Evolutionary conservation across 192 early-diverging fungal species (phyloP).

Genomic region (Entomortierella beljakovae): DNA sequence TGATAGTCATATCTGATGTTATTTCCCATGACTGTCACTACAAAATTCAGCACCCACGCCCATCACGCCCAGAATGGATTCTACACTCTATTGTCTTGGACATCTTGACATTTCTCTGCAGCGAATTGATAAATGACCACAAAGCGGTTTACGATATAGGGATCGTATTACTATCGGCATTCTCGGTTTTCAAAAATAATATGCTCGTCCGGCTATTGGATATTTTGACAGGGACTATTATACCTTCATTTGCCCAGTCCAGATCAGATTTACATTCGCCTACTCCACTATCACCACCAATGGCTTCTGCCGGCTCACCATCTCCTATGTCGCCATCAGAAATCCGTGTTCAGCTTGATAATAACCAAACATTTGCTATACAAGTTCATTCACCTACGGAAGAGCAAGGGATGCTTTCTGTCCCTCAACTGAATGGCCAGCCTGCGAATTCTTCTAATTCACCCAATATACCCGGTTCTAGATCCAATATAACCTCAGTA

Average conservation of each 20-base stretch:
- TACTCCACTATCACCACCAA: constrained; percentile 10
- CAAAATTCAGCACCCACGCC: constrained; percentile 55
- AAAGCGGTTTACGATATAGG: constrained; percentile 64
- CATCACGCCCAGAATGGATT: constrained; percentile 61
- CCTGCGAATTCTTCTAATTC: constrained; percentile 10
- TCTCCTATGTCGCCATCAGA: constrained; percentile 37
- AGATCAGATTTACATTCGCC: constrained; percentile 15
- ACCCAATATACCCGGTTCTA: constrained; percentile 22
- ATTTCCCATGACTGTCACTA: constrained; percentile 69
- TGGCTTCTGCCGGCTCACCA: not conserved
- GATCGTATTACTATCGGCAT: constrained; percentile 62
- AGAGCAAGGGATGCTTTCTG: constrained; percentile 35
- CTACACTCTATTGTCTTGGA: constrained; percentile 64
- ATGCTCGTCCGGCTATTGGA: constrained; percentile 55
- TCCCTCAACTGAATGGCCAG: constrained; percentile 4
- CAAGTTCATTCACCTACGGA: constrained; percentile 44
- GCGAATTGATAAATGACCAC: constrained; percentile 32
- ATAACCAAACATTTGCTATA: constrained; percentile 41
- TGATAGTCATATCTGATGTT: constrained; percentile 61
- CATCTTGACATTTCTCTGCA: constrained; percentile 41
- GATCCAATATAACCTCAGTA: constrained; percentile 30
- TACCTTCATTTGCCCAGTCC: constrained; percentile 55
- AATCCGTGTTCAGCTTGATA: constrained; percentile 49
- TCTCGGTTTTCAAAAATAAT: constrained; percentile 58
- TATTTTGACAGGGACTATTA: constrained; percentile 57